Percentiles rank a stretch among this genome's conserved stretches.
These are phyloP conservation scores for Pistacia vera DNA, from an alignment of 345 rosid genomes.

Conservation along the genomic window DNA sequence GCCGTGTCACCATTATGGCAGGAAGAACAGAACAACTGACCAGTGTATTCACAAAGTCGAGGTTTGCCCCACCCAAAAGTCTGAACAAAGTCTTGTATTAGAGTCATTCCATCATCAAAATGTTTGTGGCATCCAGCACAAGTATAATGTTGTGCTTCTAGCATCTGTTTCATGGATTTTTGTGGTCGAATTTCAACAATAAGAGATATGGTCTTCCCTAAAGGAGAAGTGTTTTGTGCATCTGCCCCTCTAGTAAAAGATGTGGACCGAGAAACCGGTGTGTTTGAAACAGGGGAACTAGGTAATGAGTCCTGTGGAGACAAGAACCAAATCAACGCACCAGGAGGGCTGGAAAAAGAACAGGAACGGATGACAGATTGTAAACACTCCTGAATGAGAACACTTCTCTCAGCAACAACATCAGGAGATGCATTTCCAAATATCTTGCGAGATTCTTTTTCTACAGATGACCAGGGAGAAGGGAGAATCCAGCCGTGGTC, in stretches of 20 bases:
- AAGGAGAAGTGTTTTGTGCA: slow-evolving; percentile 43
- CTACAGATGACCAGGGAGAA: slow-evolving; percentile 78
- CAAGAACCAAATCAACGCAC: slow-evolving; percentile 73
- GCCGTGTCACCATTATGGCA: slow-evolving; percentile 89
- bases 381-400: slow-evolving; percentile 85
- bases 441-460: slow-evolving; percentile 78
- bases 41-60: slow-evolving; percentile 85
- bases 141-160: slow-evolving; percentile 85
- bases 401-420: slow-evolving; percentile 84
- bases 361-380: slow-evolving; percentile 65
- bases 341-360: slow-evolving; percentile 55
- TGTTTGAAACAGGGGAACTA: slow-evolving; percentile 46
- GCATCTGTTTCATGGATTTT: slow-evolving; percentile 69
- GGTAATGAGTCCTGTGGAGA: slow-evolving; percentile 67
- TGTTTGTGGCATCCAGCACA: slow-evolving; percentile 93
- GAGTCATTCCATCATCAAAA: slow-evolving; percentile 78
- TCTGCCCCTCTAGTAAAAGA: slow-evolving; percentile 31
- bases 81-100: slow-evolving; percentile 69
- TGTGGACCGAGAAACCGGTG: slow-evolving; percentile 33
- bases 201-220: slow-evolving; percentile 87
- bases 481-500: slow-evolving; percentile 91
- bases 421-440: slow-evolving; percentile 84
- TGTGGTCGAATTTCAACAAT: slow-evolving; percentile 71
- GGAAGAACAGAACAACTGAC: slow-evolving; percentile 85
- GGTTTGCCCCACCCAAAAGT: slow-evolving; percentile 95